A percentile compares a stretch with the other conserved stretches of the same genome.
These are phyloP conservation scores for Trametes cinnabarina DNA, from an alignment of 768 basidiomycete genomes.

Conservation along the genomic window DNA sequence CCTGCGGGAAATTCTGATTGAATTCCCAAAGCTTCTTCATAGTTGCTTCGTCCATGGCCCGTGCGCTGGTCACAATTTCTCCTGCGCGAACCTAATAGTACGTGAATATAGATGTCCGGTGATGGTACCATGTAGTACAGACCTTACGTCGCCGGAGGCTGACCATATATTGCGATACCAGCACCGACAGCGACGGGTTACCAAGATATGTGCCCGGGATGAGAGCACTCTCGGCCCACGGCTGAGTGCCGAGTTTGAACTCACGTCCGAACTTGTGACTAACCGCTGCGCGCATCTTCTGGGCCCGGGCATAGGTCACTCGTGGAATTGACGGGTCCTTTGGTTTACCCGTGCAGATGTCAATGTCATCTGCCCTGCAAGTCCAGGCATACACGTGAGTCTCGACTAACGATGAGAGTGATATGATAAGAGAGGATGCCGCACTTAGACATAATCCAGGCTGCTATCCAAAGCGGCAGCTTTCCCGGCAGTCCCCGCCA, in stretches of 20 bases:
- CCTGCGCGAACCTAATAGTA: conserved; percentile 17
- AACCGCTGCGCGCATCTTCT: conserved; percentile 27
- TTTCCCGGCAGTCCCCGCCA: conserved; percentile 7
- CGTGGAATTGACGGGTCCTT: conserved; percentile 17
- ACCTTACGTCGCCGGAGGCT: conserved; percentile 26
- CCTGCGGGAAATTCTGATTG: not conserved
- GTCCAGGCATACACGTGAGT: not conserved
- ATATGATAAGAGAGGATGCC: too few species aligned
- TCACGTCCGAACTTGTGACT: conserved; percentile 23
- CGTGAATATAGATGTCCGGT: not conserved
- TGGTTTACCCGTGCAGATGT: conserved; percentile 14
- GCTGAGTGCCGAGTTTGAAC: conserved; percentile 7
- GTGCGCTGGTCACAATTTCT: conserved; percentile 25
- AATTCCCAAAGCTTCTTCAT: conserved; percentile 19
- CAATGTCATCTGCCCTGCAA: conserved; percentile 16
- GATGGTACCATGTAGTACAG: not conserved
- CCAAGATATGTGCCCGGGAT: conserved; percentile 10
- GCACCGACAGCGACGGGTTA: conserved; percentile 25
- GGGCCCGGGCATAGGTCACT: conserved; percentile 29
- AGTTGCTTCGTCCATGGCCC: conserved; percentile 23
- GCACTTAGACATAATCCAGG: conserved; percentile 24
- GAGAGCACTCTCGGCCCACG: conserved; percentile 15
- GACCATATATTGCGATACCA: conserved; percentile 27
- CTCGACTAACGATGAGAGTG: not conserved
- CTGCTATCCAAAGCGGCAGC: conserved; percentile 14